Base-by-base conservation (phyloP, 192 early-diverging fungal genomes). In the Coemansia sp. region DNA sequence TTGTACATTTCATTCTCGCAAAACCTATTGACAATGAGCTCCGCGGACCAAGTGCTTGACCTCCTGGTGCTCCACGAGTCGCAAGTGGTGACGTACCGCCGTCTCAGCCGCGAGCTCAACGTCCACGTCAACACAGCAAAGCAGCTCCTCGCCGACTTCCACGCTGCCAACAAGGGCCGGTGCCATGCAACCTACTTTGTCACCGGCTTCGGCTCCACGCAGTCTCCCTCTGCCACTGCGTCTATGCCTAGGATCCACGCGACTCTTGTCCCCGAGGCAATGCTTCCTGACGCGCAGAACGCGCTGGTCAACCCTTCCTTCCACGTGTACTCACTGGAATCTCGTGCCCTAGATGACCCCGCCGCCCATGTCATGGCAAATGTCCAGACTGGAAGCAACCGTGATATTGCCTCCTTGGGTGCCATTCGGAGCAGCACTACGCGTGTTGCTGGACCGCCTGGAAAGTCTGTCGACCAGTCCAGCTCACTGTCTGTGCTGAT, bases 1-100 rank as follows among this genome's bases (percentile, higher is more conserved):
- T 19, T 20, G 3, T 20, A 15, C 19, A 20, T 44, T 44, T 36
- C 4, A n/a, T n/a, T n/a, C n/a, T n/a, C n/a, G n/a, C n/a, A n/a
- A n/a, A n/a, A n/a, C n/a, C n/a, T n/a, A n/a, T 22, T 48, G 14
- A 25, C 15, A 11, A 74, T 74, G 72, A 63, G 50, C 44, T 65
- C 22, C 54, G 58, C 70, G 13, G 36, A 44, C 30, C 68, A 80
- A 52, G 25, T 71, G 25, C 64, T 80, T 36, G 41, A 33, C 55
- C 50, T 70, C 20, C 65, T 70, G 15, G 65, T 80, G n/a, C 41
- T 59, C 10, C 77, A 74, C 14, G 71, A 73, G 36, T 52, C 64
- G 30, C 72, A 80, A 44, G 45, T 71, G 33, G 72, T 80, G 59
- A 80, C 77, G 11, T 80, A 80, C 57, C 77, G 77, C 58, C 59